Percentiles rank a stretch among this genome's conserved stretches.
Conservation (phyloP, 164 flowering plant genomes). For the Liquidambar formosana region DNA sequence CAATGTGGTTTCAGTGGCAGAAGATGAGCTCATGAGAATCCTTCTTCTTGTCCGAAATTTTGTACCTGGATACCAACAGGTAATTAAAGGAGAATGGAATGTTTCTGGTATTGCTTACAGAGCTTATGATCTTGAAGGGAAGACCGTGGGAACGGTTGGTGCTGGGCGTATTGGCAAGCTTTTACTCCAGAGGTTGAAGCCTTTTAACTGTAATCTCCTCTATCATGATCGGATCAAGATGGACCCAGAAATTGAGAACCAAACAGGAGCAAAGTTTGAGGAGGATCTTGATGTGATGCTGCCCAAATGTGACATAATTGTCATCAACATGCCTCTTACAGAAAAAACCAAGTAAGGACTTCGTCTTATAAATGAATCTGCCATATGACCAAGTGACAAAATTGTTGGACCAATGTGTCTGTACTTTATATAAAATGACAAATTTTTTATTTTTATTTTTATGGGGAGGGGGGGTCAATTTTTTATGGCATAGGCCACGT, state of each 20-base stretch:
- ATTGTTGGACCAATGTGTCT: too few species aligned
- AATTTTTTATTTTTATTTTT: too few species aligned
- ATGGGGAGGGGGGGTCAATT: too few species aligned
- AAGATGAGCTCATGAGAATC: constrained; percentile 96
- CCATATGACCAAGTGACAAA: too few species aligned
- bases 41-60: constrained; percentile 91
- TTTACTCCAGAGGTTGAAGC: constrained; percentile 86
- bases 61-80: constrained; percentile 85
- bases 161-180: constrained; percentile 90
- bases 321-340: constrained; percentile 88
- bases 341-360: constrained; percentile 82
- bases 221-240: constrained; percentile 88
- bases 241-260: constrained; percentile 71
- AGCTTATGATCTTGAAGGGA: constrained; percentile 96
- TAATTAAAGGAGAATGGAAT: constrained; percentile 85
- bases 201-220: constrained; percentile 94
- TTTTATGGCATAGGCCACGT: too few species aligned
- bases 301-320: constrained; percentile 89
- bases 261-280: constrained; percentile 83
- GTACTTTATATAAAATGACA: too few species aligned
- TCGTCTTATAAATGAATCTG: too few species aligned
- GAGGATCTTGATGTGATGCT: constrained; percentile 94
- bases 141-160: constrained; percentile 95
- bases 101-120: constrained; percentile 86
- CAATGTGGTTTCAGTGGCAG: constrained; percentile 93